A percentile compares a stretch with the other conserved stretches of the same genome.
Evolutionary conservation across 768 basidiomycete species (phyloP).

Genomic region (Lentinus brumalis): DNA sequence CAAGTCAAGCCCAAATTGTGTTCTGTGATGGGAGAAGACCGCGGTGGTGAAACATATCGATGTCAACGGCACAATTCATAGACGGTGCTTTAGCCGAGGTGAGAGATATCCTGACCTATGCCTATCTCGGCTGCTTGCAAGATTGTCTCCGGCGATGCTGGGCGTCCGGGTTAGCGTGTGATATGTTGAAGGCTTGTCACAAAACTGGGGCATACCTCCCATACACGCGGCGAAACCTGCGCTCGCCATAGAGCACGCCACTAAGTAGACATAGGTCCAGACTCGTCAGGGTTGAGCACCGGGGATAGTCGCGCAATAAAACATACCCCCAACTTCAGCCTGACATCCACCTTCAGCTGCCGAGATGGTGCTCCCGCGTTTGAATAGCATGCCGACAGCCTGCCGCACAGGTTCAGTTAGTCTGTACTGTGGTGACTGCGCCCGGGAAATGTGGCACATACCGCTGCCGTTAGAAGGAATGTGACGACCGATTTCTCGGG

Average conservation of each 20-base stretch:
- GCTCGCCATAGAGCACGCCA: constrained; percentile 95
- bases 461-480: constrained; percentile 87
- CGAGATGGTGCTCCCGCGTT: constrained; percentile 94
- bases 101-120: constrained; percentile 56
- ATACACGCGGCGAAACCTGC: constrained; percentile 94
- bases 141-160: constrained; percentile 80
- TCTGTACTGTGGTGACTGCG: background rate
- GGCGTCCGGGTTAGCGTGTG: constrained; percentile 1
- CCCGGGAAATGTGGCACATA: constrained; percentile 37
- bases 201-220: constrained; percentile 58
- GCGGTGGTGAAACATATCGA: background rate
- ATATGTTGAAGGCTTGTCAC: background rate
- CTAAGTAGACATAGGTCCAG: constrained; percentile 35
- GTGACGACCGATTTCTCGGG: constrained; percentile 86
- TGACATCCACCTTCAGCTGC: constrained; percentile 96
- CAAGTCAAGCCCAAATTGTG: constrained; percentile 90
- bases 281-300: background rate
- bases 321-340: constrained; percentile 88
- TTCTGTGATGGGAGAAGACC: constrained; percentile 43
- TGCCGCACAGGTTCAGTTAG: constrained; percentile 27
- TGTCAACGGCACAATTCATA: constrained; percentile 5
- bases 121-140: constrained; percentile 83
- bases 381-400: constrained; percentile 95
- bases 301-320: background rate
- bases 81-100: background rate